Percentiles rank a stretch among this genome's conserved stretches.
Evolutionary conservation across 2,329 filamentous ascomycete genomes (phyloP).

Genomic region (Diplocarpon rosae): DNA sequence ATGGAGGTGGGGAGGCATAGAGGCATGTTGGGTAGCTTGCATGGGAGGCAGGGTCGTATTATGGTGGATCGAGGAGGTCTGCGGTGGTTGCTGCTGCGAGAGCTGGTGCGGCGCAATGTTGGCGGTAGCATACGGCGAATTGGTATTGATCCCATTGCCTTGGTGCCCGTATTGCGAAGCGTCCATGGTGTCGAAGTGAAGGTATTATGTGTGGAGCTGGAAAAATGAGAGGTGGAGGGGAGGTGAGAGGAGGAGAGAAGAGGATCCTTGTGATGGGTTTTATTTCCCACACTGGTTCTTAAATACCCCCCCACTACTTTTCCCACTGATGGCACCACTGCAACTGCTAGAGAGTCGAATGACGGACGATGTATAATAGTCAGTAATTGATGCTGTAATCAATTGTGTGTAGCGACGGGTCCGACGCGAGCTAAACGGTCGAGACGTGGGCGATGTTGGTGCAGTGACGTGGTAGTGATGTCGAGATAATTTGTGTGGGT

Average conservation of each 20-base stretch:
- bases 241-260: too few species aligned
- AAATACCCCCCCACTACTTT: neutral
- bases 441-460: neutral
- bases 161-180: conserved; percentile 21
- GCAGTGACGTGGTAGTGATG: conserved; percentile 2
- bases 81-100: neutral
- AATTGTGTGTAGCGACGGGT: too few species aligned
- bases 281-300: too few species aligned
- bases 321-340: neutral
- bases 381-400: too few species aligned
- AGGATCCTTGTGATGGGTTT: too few species aligned
- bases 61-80: conserved; percentile 36
- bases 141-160: conserved; percentile 21
- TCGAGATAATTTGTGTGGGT: neutral
- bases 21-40: conserved; percentile 35
- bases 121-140: conserved; percentile 20
- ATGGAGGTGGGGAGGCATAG: conserved; percentile 34
- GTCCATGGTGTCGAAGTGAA: conserved; percentile 18
- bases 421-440: too few species aligned
- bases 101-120: conserved; percentile 29
- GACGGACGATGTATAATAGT: too few species aligned
- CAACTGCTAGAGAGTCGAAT: too few species aligned
- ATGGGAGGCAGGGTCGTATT: conserved; percentile 41
- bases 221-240: too few species aligned
- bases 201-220: too few species aligned